Evolutionary conservation across 768 basidiomycete genomes (phyloP).

Genomic region (Termitomyces bulborhizus): DNA sequence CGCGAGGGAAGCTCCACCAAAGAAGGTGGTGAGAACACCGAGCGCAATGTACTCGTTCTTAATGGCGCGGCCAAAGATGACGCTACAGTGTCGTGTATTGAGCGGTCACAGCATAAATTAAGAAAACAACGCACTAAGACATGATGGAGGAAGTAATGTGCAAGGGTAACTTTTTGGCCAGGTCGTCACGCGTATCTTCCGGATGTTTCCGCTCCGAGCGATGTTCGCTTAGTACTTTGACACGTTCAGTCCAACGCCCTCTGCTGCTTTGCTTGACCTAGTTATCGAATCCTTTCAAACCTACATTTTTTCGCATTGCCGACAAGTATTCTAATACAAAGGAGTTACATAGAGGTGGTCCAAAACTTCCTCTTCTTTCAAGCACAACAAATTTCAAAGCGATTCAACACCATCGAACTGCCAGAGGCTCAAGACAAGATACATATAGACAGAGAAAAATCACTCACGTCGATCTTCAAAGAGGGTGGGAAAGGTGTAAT

Average conservation of each 20-base stretch:
- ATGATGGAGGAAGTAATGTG: conserved; percentile 10
- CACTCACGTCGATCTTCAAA: conserved; percentile 30
- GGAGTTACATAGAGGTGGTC: not conserved
- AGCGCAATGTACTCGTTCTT: conserved; percentile 79
- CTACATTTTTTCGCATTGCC: not conserved
- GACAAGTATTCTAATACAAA: not conserved
- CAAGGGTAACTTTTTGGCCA: conserved; percentile 12
- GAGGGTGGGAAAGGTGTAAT: conserved; percentile 39
- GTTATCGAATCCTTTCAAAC: not conserved
- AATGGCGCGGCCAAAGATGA: conserved; percentile 72
- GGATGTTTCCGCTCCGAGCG: conserved; percentile 16
- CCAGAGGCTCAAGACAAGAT: not conserved
- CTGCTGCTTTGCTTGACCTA: not conserved
- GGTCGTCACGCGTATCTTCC: conserved; percentile 10
- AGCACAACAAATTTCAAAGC: not conserved
- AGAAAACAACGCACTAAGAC: conserved; percentile 14
- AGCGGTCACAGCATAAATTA: not conserved
- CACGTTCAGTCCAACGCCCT: too few relatives aligned
- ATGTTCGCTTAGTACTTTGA: too few relatives aligned
- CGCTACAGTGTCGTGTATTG: conserved; percentile 34
- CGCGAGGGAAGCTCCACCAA: conserved; percentile 47
- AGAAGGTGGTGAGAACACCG: conserved; percentile 53
- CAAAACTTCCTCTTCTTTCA: not conserved
- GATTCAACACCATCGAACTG: not conserved
- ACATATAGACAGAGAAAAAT: not conserved